Conservation (phyloP, 148 eudicot species). For the Chenopodium quinoa region DNA sequence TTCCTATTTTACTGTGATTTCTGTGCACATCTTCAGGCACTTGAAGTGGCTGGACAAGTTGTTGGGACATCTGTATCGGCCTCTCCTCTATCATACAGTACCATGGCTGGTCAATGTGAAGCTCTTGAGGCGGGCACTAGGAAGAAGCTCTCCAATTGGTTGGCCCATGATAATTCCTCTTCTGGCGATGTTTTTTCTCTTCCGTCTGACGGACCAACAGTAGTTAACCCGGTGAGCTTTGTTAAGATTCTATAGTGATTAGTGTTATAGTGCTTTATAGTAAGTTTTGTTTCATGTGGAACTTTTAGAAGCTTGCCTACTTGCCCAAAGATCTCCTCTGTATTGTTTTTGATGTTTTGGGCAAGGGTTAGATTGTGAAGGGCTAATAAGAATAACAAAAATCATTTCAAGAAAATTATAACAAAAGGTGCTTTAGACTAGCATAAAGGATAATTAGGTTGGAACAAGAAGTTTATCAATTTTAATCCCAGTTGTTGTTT, state of each 20-base stretch:
- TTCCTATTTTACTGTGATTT: not conserved
- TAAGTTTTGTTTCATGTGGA: not conserved
- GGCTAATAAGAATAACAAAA: not conserved
- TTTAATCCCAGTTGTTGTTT: not conserved
- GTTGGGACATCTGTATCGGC: constrained; percentile 80
- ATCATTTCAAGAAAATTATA: not conserved
- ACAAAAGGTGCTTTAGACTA: not conserved
- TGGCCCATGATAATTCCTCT: constrained; percentile 42
- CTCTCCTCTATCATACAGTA: constrained; percentile 78
- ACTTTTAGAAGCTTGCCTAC: not conserved
- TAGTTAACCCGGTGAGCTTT: constrained; percentile 41
- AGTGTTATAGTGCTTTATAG: not conserved
- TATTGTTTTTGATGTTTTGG: not conserved
- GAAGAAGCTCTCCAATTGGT: constrained; percentile 82
- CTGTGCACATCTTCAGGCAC: constrained; percentile 55
- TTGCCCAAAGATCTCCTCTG: not conserved
- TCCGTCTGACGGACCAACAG: constrained; percentile 34
- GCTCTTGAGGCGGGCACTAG: constrained; percentile 75
- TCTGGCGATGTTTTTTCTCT: constrained; percentile 18
- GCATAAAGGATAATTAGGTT: not conserved
- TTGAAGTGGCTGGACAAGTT: constrained; percentile 94
- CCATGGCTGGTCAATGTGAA: constrained; percentile 89
- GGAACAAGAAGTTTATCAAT: not conserved
- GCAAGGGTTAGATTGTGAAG: not conserved
- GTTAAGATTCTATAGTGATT: not conserved